A percentile compares a stretch with the other conserved stretches of the same genome.
Evolutionary conservation across 2,329 filamentous ascomycete species (phyloP).

Genomic region (Colletotrichum paranaense): DNA sequence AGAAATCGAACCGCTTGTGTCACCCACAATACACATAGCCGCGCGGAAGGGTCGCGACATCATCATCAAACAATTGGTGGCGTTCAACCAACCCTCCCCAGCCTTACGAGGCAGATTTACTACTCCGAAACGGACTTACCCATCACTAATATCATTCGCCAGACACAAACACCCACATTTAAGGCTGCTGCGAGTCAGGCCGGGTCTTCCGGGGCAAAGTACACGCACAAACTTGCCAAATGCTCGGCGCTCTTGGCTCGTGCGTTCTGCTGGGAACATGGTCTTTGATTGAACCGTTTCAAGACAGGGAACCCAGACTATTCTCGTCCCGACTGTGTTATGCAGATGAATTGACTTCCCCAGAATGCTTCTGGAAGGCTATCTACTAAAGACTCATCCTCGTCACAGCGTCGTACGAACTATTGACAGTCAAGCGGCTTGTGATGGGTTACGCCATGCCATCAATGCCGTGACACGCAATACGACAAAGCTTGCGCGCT

Average conservation of each 20-base stretch:
- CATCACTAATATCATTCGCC: neutral
- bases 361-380: neutral
- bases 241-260: neutral
- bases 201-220: neutral
- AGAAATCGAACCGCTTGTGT: neutral
- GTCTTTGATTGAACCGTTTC: neutral
- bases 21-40: neutral
- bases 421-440: neutral
- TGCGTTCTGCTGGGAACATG: neutral
- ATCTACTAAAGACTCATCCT: neutral
- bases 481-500: neutral
- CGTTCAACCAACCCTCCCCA: neutral
- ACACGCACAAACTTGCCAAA: neutral
- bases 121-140: neutral
- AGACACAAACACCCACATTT: neutral
- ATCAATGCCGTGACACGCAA: neutral
- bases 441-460: neutral
- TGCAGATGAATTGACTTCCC: neutral
- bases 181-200: conserved; percentile 14
- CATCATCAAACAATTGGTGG: neutral
- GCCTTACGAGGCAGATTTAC: conserved; percentile 29
- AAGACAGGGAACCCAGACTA: conserved; percentile 4
- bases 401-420: neutral
- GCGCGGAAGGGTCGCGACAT: neutral
- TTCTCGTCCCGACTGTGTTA: neutral